Conservation (phyloP, 2,329 filamentous ascomycete species). For the Cladosporium sp. region DNA sequence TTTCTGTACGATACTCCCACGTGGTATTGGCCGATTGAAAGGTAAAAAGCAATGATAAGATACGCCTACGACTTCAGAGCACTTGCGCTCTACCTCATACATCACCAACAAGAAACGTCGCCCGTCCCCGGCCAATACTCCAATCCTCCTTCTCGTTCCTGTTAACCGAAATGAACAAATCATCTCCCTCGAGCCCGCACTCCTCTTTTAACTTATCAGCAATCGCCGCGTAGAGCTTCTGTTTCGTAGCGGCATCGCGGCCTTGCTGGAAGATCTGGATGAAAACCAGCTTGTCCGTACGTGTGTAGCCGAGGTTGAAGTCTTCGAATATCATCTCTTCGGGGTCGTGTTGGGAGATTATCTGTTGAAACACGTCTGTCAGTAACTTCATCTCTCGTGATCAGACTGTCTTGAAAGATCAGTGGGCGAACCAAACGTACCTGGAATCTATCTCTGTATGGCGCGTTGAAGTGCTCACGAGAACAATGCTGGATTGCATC, state of each 20-base stretch:
- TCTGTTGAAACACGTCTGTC: conserved; percentile 18
- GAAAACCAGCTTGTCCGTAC: conserved; percentile 27
- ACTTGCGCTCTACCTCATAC: too few relatives aligned
- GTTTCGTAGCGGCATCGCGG: conserved; percentile 25
- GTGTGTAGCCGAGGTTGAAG: conserved; percentile 24
- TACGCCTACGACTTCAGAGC: too few relatives aligned
- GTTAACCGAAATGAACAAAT: conserved; percentile 27
- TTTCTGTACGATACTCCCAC: too few relatives aligned
- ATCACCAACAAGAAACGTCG: conserved; percentile 28
- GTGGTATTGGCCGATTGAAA: too few relatives aligned
- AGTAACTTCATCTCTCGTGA: too few relatives aligned
- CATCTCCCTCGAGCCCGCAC: conserved; percentile 22
- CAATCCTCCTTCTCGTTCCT: conserved; percentile 29
- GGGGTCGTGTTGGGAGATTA: conserved; percentile 31
- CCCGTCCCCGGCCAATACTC: conserved; percentile 29
- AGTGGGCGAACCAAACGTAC: too few relatives aligned
- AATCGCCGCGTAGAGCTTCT: conserved; percentile 22
- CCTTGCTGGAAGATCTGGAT: conserved; percentile 33
- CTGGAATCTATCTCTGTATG: conserved; percentile 29
- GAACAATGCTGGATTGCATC: conserved; percentile 28
- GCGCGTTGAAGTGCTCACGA: conserved; percentile 27
- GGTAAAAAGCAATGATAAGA: too few relatives aligned
- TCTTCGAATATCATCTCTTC: conserved; percentile 32
- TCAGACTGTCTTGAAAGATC: too few relatives aligned
- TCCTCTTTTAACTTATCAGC: conserved; percentile 22